phyloP scores from a whole-genome alignment of 495 filamentous ascomycete species.

The Penicillium bialowiezense region DNA sequence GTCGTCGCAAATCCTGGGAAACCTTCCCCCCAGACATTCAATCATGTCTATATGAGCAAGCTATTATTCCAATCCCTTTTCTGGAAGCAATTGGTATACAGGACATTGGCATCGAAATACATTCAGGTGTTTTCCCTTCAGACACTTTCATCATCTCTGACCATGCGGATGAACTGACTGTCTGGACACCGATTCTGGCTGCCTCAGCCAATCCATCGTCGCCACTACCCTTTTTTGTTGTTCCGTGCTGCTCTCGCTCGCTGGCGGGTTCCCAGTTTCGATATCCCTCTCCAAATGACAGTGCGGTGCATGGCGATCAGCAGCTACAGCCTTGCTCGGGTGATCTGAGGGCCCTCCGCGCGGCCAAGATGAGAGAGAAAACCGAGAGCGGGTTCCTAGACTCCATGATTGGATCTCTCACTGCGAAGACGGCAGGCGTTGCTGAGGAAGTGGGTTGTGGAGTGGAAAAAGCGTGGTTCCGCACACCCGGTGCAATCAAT shows the following conservation, averaged over 20 bases:
- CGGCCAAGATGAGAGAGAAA: constrained; percentile 34
- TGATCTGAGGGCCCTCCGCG: constrained; percentile 41
- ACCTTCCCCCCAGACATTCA: constrained; percentile 58
- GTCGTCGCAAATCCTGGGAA: constrained; percentile 77
- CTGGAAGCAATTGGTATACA: constrained; percentile 17
- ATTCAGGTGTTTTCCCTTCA: constrained; percentile 68
- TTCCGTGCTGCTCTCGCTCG: constrained; percentile 92
- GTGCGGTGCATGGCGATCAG: constrained; percentile 3
- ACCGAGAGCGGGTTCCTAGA: constrained; percentile 30
- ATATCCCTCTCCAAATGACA: constrained; percentile 52
- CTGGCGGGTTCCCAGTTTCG: constrained; percentile 72
- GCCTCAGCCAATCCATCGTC: constrained; percentile 56
- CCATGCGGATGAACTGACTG: constrained; percentile 91
- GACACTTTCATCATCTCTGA: constrained; percentile 94
- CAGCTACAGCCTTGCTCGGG: constrained; percentile 34
- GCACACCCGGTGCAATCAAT: constrained; percentile 90
- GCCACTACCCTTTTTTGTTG: constrained; percentile 72
- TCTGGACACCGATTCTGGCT: constrained; percentile 91
- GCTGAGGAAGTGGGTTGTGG: constrained; percentile 69
- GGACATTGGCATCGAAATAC: constrained; percentile 37
- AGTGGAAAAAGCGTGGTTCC: constrained; percentile 73
- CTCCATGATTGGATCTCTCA: constrained; percentile 72
- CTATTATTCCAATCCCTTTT: constrained; percentile 69
- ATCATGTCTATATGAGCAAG: constrained; percentile 60
- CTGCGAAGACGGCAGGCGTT: constrained; percentile 65